Conservation (phyloP, 768 basidiomycete genomes). For the Leccinum aurantiacum region DNA sequence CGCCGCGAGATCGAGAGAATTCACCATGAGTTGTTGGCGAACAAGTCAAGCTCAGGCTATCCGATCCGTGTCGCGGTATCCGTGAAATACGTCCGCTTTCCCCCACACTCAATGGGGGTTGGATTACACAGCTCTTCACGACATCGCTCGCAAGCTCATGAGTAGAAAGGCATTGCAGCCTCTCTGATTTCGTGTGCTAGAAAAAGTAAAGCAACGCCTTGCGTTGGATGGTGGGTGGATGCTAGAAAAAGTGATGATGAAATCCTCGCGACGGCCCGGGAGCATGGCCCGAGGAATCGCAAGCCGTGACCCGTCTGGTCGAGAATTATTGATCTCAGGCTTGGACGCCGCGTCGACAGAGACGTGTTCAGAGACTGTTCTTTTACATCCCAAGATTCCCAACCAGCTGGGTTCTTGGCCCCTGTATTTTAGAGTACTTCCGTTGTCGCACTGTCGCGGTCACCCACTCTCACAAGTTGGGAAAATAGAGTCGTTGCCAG, state of each 20-base stretch:
- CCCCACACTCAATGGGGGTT: neutral
- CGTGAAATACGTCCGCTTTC: no score
- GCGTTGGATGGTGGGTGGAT: slow-evolving; percentile 5
- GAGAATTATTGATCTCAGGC: slow-evolving; percentile 26
- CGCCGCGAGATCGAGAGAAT: no score
- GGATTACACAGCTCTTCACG: neutral
- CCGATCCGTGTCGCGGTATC: no score
- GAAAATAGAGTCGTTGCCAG: no score
- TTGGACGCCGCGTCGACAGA: neutral
- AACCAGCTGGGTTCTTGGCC: no score
- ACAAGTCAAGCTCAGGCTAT: no score
- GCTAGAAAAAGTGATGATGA: slow-evolving; percentile 22
- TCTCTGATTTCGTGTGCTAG: neutral
- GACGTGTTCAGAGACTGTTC: no score
- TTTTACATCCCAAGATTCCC: no score
- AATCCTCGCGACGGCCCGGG: neutral
- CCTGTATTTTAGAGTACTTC: no score
- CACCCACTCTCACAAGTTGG: no score
- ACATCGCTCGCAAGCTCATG: neutral
- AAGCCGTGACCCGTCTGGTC: slow-evolving; percentile 30
- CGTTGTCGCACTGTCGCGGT: no score
- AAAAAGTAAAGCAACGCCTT: neutral
- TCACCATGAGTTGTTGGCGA: no score
- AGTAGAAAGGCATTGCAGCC: neutral
- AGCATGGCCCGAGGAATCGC: slow-evolving; percentile 18